Evolutionary conservation across 805 yeast species (phyloP), one percentile per base, ranked within the genome.

Genomic region (Saccharomycopsis sp.): DNA sequence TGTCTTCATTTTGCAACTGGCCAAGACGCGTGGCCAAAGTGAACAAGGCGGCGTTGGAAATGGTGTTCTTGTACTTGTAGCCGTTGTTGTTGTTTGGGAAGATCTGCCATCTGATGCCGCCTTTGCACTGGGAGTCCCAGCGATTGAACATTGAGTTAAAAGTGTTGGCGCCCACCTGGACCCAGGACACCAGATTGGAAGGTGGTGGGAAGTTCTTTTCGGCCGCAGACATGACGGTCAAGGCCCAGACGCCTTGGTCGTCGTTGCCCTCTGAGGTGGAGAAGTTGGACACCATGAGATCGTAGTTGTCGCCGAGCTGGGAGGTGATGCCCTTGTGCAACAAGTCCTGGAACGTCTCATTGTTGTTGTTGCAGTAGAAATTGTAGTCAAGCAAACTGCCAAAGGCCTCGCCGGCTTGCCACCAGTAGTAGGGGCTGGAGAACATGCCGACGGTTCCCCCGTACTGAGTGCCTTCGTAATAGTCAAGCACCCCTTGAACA

Each of bases 61-160:
- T 72, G 17, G 80, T 62, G 54, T 77, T 77, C 52, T 77, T 77
- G 54, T 77, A 77, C 48, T 67, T 65, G 53, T 74, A 77, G 33
- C 84, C 83, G 13, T 73, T 62, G 51, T 70, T 71, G 71, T 75
- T 65, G 80, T 80, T 81, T 18, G 71, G 60, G 56, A 74, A 70
- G 46, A 75, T 77, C 58, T 76, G 85, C 85, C 84, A 78, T 63
- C 83, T 69, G 34, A 77, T 57, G 4, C 84, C 84, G 41, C 85
- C 85, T 19, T 65, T 66, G 53, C 84, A 77, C 4, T 48, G 54
- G 5, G 57, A 50, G 54, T 81, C 88, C 92, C 92, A 82, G 51
- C 88, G 22, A 16, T 25, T 30, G 38, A 46, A 41, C 62, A 60
- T 60, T 35, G 61, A 51, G 44, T 60, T 58, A 53, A 52, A 57